Percentiles rank a stretch among this genome's conserved stretches.
phyloP scores from a whole-genome alignment of 164 flowering plant genomes.

The Protea cynaroides region DNA sequence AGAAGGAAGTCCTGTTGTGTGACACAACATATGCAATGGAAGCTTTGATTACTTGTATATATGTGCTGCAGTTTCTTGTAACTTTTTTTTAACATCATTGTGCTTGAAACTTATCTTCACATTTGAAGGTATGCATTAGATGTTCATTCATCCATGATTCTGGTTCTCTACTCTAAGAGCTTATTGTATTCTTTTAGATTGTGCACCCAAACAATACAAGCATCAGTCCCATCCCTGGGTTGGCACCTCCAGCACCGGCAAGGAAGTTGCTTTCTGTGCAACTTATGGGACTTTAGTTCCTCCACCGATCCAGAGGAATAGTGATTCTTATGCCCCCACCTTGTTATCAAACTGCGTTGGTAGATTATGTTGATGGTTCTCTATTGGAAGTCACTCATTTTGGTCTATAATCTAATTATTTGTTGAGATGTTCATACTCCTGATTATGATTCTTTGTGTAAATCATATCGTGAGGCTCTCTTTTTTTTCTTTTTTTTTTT shows the following conservation, averaged over 20 bases:
- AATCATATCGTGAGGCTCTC: conserved; percentile 14
- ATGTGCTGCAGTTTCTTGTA: no score
- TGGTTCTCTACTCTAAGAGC: neutral
- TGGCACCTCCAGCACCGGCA: conserved; percentile 88
- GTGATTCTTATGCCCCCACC: neutral
- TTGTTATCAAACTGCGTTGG: neutral
- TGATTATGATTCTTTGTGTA: conserved; percentile 18
- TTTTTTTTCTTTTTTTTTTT: neutral
- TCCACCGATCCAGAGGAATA: neutral
- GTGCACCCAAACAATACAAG: conserved; percentile 77
- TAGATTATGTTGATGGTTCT: neutral
- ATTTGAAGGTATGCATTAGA: no score
- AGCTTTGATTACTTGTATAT: no score
- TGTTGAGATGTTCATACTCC: conserved; percentile 34
- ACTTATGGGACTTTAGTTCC: conserved; percentile 8
- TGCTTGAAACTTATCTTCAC: no score
- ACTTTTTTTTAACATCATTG: no score
- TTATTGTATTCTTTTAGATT: conserved; percentile 33
- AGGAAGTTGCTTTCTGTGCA: conserved; percentile 54
- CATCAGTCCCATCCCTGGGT: conserved; percentile 85
- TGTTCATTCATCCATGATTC: no score
- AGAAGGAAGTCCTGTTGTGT: neutral
- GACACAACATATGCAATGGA: no score
- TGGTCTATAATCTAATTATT: conserved; percentile 1
- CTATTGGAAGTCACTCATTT: neutral